Conservation (phyloP, 768 basidiomycete genomes). For the Tricholoma bakamatsutake region DNA sequence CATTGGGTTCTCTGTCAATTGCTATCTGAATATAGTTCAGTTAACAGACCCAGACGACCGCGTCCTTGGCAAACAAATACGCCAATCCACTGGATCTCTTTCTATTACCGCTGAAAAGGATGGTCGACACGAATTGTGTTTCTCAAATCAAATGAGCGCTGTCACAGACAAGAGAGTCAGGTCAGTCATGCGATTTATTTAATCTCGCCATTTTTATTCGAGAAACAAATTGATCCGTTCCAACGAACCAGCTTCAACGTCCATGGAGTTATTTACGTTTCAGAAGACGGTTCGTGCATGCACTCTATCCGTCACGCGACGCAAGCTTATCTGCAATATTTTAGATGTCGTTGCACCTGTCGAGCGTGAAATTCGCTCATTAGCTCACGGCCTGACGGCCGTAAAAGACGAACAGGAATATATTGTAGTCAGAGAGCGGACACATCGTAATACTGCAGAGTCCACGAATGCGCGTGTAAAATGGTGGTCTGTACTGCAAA, state of each 20-base stretch:
- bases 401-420: constrained; percentile 99
- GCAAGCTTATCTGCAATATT: neutral
- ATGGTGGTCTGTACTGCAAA: constrained; percentile 97
- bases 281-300: constrained; percentile 69
- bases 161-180: constrained; percentile 94
- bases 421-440: constrained; percentile 88
- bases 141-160: constrained; percentile 98
- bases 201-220: neutral
- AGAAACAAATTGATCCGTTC: neutral
- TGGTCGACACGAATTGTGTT: constrained; percentile 92
- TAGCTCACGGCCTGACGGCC: constrained; percentile 74
- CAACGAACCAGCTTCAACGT: constrained; percentile 79
- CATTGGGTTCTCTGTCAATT: neutral
- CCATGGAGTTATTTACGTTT: constrained; percentile 92
- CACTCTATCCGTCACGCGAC: neutral
- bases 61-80: constrained; percentile 72
- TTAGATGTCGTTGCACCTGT: constrained; percentile 87
- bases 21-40: constrained; percentile 32
- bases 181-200: constrained; percentile 36
- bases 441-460: constrained; percentile 92
- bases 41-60: constrained; percentile 70
- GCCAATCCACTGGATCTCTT: constrained; percentile 83
- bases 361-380: constrained; percentile 86
- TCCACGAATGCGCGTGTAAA: constrained; percentile 93
- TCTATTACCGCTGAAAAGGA: constrained; percentile 84